Conservation (phyloP, 2,329 filamentous ascomycete species). For the Thielaviopsis populi region DNA sequence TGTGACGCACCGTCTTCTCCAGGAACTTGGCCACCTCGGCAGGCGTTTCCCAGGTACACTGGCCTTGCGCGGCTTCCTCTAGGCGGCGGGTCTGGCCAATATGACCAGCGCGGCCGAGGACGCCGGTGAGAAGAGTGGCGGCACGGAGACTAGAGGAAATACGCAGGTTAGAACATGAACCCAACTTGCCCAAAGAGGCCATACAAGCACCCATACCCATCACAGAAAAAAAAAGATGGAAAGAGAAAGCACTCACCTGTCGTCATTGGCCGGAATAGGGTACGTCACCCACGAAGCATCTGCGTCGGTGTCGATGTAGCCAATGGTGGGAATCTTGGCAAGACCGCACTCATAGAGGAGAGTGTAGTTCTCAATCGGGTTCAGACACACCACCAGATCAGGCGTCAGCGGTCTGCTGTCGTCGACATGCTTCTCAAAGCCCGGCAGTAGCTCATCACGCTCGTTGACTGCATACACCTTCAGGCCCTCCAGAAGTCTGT, state of each 20-base stretch:
- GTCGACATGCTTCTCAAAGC: slow-evolving; percentile 50
- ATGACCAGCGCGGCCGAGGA: slow-evolving; percentile 72
- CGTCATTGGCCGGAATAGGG: slow-evolving; percentile 90
- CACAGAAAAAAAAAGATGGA: neutral
- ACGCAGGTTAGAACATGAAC: slow-evolving; percentile 20
- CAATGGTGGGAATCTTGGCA: slow-evolving; percentile 83
- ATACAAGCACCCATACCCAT: neutral
- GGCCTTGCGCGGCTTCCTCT: slow-evolving; percentile 43
- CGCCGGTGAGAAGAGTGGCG: slow-evolving; percentile 66
- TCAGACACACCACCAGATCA: slow-evolving; percentile 83
- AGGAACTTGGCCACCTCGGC: slow-evolving; percentile 30
- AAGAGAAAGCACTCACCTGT: slow-evolving; percentile 44
- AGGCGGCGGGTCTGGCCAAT: slow-evolving; percentile 55
- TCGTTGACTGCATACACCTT: slow-evolving; percentile 63
- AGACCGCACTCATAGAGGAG: slow-evolving; percentile 81
- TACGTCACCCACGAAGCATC: slow-evolving; percentile 93
- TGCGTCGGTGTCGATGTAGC: slow-evolving; percentile 82
- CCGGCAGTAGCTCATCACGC: slow-evolving; percentile 43
- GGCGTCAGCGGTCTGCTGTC: slow-evolving; percentile 57
- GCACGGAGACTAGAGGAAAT: slow-evolving; percentile 51
- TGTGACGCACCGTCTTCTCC: slow-evolving; percentile 17
- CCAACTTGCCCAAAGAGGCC: neutral
- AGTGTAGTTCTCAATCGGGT: slow-evolving; percentile 83
- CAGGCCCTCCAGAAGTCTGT: slow-evolving; percentile 65
- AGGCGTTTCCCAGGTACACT: slow-evolving; percentile 46